Evolutionary conservation across 805 yeast species (phyloP), one percentile per base, ranked within the genome.

Genomic region (Maudiozyma saulgeensis): DNA sequence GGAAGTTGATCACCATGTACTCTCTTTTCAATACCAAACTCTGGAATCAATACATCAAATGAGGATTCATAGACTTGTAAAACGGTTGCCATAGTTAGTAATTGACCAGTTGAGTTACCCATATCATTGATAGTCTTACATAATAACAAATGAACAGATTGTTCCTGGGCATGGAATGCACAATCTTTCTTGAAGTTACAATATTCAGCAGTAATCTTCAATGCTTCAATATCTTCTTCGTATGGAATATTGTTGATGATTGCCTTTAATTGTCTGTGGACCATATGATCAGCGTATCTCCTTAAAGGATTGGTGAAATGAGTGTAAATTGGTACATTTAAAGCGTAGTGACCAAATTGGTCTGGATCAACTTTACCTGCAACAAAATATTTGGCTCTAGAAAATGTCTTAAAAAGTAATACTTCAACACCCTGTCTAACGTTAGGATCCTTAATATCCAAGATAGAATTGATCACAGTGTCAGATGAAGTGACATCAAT

Each of bases 1-100:
- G 98, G 98, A 49, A 93, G 73, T 68, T 93, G 98, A 68, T 93
- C 99, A 26, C 98, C 97, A 62, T 93, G 99, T 21, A 90, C 96
- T 60, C 97, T 77, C 68, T 90, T 90, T 64, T 90, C 97, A 58
- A 90, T 85, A 42, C 97, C 97, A 69, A 89, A 84, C 56, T 88
- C 96, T 2, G 96, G 96, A 53, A 90, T 74, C 56, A 85, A 79
- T 3, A 90, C 91, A 66, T 93, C 99, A 69, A 93, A 93, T 1
- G 98, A 87, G 1, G 96, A 87, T 68, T 93, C 98, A 65, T 91
- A 90, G 9, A 91, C 97, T 66, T 89, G 96, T 25, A 88, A 69
- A 16, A 91, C 93, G 15, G 88, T 80, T 15, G 95, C 97, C 78
- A 82, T 81, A 39, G 89, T 81, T 54, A 91, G 74, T 46, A 88